phyloP scores from a whole-genome alignment of 441 rosid species.

The Populus hybrid region DNA sequence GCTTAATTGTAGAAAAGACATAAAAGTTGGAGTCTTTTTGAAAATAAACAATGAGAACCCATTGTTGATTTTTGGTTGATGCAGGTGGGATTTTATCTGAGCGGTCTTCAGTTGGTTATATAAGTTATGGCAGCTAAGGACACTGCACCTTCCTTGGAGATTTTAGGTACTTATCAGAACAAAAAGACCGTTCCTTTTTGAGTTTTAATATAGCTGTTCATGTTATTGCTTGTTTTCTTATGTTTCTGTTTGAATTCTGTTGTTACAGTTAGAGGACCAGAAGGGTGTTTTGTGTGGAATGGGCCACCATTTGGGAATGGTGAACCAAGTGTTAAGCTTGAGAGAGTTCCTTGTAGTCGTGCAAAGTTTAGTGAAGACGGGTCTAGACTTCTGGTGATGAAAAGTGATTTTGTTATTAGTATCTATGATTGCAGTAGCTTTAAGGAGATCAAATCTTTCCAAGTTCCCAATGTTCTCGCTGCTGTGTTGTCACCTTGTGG shows the following conservation, averaged over 20 bases:
- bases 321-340: conserved; percentile 59
- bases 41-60: not conserved
- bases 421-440: conserved; percentile 59
- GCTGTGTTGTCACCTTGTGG: conserved; percentile 71
- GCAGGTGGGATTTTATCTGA: conserved; percentile 2
- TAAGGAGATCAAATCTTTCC: conserved; percentile 59
- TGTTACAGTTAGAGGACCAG: conserved; percentile 64
- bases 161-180: conserved; percentile 45
- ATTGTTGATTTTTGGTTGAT: not conserved
- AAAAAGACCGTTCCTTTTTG: conserved; percentile 1
- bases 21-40: not conserved
- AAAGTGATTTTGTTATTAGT: conserved; percentile 44
- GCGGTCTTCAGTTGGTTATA: not conserved
- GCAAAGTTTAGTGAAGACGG: conserved; percentile 73
- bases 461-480: conserved; percentile 53
- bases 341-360: conserved; percentile 55
- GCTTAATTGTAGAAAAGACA: not conserved
- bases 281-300: conserved; percentile 68
- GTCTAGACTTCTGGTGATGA: conserved; percentile 62
- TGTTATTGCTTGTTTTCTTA: conserved; percentile 4
- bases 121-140: conserved; percentile 32
- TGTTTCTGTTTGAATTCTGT: not conserved
- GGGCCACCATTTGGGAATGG: conserved; percentile 73
- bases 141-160: conserved; percentile 53
- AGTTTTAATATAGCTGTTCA: not conserved